Percentiles rank a stretch among this genome's conserved stretches.
These are phyloP conservation scores for Amanita exitialis DNA, from an alignment of 768 basidiomycete genomes.

Conservation along the genomic window DNA sequence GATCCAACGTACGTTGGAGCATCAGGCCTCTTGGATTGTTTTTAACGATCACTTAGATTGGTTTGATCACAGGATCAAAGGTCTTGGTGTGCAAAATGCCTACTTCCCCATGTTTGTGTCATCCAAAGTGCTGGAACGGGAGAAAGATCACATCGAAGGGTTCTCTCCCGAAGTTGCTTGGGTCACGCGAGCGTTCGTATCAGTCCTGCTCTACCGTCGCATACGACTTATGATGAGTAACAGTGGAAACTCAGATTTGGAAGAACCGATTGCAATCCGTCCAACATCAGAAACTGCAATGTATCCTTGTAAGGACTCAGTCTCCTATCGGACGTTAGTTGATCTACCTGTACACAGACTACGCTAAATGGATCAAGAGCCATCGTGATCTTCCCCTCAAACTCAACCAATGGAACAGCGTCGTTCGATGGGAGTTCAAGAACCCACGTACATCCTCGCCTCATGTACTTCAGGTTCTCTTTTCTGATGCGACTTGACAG, in stretches of 20 bases:
- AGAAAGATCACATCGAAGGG: constrained; percentile 98
- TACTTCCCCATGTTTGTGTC: constrained; percentile 99
- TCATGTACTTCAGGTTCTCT: not conserved
- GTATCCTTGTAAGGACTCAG: constrained; percentile 77
- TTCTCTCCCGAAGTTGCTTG: constrained; percentile 99
- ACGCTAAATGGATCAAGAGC: constrained; percentile 97
- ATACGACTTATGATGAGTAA: not conserved
- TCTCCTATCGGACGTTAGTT: not conserved
- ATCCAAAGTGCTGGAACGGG: constrained; percentile 81
- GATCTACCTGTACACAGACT: constrained; percentile 44
- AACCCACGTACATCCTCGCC: constrained; percentile 70
- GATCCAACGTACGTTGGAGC: constrained; percentile 62
- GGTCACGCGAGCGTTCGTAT: constrained; percentile 88
- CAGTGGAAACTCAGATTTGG: constrained; percentile 87
- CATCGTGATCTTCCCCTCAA: constrained; percentile 96
- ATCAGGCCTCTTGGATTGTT: not conserved
- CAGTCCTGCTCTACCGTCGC: not conserved
- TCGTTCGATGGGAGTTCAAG: constrained; percentile 99
- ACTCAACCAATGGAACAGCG: constrained; percentile 98
- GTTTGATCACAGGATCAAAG: constrained; percentile 91
- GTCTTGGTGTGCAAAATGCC: constrained; percentile 90
- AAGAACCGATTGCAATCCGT: constrained; percentile 96
- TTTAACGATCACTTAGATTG: constrained; percentile 44
- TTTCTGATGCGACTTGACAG: constrained; percentile 21
- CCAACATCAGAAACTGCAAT: constrained; percentile 98